Base-by-base conservation (phyloP, 257 asterid species). In the Jaltomata sinuosa region DNA sequence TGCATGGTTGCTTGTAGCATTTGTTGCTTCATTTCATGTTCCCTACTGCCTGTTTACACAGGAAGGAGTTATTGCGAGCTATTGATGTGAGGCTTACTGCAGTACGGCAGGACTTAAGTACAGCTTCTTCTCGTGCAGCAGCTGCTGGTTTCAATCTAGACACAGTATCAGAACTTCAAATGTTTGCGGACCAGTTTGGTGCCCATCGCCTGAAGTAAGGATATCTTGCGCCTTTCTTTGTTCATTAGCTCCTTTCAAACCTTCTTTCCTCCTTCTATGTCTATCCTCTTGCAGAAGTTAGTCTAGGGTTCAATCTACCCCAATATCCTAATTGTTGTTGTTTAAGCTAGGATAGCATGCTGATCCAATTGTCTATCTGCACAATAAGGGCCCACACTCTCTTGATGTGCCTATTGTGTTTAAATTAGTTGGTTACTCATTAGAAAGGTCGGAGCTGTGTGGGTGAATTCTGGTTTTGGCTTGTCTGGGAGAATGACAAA, bases 21-120 rank as follows among this genome's bases (percentile, higher is more conserved):
- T 72, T 42, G 57, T 42, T 72, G 22, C 36, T 86, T 71, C 29
- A 79, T 52, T 77, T 79, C 38, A 47, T 82, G 84, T 82, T 64
- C 59, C 16, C 65, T 11, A 81, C 79, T 80, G 82, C 42, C 82
- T 61, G 76, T 84, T 29, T 55, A 83, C 80, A 72, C 90, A 95
- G 99, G 91, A 95, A 93, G 90, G 99, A 95, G 91, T 89, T 94
- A 85, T 85, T 92, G 87, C 91, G 95, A 89, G 98, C 99, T 85
- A 95, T 95, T 71, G 99, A 94, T 84, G 94, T 93, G 85, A 91
- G 99, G 91, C 97, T 95, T 88, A 90, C 79, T 76, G 94, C 98
- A 62, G 98, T 90, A 57, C 91, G 85, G 85, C 97, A 94, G 92
- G 99, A 94, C 86, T 87, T 95, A 83, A 85, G 90, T 27, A 85